phyloP scores from a whole-genome alignment of 257 asterid genomes.

The Capsicum baccatum region DNA sequence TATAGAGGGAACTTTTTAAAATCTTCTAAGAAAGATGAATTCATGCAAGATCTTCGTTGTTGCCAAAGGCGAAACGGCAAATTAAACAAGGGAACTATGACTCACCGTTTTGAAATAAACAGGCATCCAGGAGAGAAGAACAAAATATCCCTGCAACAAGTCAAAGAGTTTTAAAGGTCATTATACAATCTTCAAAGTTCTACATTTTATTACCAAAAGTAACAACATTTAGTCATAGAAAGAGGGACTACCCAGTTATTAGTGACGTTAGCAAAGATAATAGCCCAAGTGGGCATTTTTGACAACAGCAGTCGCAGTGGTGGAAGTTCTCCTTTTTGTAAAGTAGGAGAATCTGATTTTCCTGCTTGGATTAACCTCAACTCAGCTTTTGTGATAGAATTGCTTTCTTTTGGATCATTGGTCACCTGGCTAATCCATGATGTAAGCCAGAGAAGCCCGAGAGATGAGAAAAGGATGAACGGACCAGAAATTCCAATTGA shows the following conservation, averaged over 20 bases:
- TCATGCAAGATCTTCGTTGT: not conserved
- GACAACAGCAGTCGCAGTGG: slow-evolving; percentile 68
- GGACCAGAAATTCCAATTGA: slow-evolving; percentile 83
- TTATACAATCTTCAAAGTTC: slow-evolving; percentile 1
- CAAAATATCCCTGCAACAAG: slow-evolving; percentile 88
- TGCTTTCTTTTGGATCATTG: slow-evolving; percentile 74
- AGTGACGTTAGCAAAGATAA: slow-evolving; percentile 78
- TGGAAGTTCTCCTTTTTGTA: slow-evolving; percentile 67
- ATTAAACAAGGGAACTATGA: slow-evolving; percentile 24
- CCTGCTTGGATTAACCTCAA: slow-evolving; percentile 83
- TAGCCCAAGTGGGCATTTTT: slow-evolving; percentile 91
- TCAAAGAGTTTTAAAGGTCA: slow-evolving; percentile 21
- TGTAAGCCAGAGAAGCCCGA: slow-evolving; percentile 81
- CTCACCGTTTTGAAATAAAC: slow-evolving; percentile 94
- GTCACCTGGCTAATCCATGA: slow-evolving; percentile 64
- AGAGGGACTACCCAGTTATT: slow-evolving; percentile 74
- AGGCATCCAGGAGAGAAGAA: slow-evolving; percentile 99
- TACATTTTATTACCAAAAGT: not conserved
- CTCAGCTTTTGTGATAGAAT: slow-evolving; percentile 63
- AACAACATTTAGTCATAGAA: not conserved
- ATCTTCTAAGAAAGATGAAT: not conserved
- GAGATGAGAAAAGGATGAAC: slow-evolving; percentile 76
- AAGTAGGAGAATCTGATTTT: slow-evolving; percentile 54
- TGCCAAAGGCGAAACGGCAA: not conserved
- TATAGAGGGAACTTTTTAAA: not conserved